Percentiles rank a stretch among this genome's conserved stretches.
Evolutionary conservation across 2,329 filamentous ascomycete species (phyloP).

Genomic region (Colletotrichum orchidophilum): DNA sequence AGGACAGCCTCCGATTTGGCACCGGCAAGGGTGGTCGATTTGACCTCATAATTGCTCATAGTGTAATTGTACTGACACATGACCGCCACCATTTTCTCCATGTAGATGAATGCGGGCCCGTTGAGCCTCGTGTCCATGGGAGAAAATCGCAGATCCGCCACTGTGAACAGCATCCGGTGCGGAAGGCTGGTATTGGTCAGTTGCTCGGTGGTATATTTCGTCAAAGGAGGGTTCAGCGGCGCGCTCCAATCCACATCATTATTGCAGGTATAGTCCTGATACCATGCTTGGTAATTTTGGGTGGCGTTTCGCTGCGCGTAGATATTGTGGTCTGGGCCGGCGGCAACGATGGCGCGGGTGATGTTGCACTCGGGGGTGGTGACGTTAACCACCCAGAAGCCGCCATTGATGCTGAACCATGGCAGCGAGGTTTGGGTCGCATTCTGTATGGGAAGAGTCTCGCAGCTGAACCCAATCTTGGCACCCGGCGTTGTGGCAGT

Average conservation of each 20-base stretch:
- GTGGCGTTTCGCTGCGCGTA: slow-evolving; percentile 39
- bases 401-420: slow-evolving; percentile 37
- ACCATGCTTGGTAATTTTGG: slow-evolving; percentile 40
- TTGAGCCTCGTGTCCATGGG: slow-evolving; percentile 23
- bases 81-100: slow-evolving; percentile 35
- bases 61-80: slow-evolving; percentile 37
- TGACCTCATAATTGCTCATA: slow-evolving; percentile 20
- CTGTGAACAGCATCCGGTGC: slow-evolving; percentile 36
- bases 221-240: slow-evolving; percentile 1
- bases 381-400: slow-evolving; percentile 38
- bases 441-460: slow-evolving; percentile 37
- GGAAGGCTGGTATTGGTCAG: slow-evolving; percentile 37
- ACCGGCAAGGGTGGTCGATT: slow-evolving; percentile 27
- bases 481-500: slow-evolving; percentile 34
- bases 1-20: slow-evolving; percentile 29
- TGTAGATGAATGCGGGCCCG: slow-evolving; percentile 32
- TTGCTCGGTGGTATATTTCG: slow-evolving; percentile 20
- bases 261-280: slow-evolving; percentile 39
- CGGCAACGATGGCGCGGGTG: slow-evolving; percentile 38
- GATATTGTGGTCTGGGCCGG: slow-evolving; percentile 36
- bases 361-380: slow-evolving; percentile 38
- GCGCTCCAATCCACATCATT: slow-evolving; percentile 33
- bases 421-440: slow-evolving; percentile 34
- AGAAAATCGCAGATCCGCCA: slow-evolving; percentile 36
- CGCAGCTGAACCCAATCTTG: slow-evolving; percentile 37